Evolutionary conservation across 805 yeast species (phyloP).

Genomic region (Sugiyamaella qingdaonensis): DNA sequence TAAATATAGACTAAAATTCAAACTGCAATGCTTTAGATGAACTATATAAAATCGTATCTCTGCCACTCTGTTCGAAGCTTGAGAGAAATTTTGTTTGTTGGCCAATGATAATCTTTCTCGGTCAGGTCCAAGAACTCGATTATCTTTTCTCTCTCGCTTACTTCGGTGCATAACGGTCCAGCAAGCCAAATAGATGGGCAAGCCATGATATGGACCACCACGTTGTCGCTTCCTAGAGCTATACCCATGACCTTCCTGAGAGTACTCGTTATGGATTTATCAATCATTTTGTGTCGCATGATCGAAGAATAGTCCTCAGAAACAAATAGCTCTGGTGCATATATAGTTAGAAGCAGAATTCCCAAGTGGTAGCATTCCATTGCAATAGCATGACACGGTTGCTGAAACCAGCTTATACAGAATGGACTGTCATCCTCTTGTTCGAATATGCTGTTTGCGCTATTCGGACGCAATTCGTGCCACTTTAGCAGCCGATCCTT

Average conservation of each 20-base stretch:
- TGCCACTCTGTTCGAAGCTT: not conserved
- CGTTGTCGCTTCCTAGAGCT: not conserved
- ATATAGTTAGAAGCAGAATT: not conserved
- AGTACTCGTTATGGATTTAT: not conserved
- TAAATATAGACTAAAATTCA: not conserved
- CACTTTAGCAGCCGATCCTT: not conserved
- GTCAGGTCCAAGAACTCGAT: not conserved
- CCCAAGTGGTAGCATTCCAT: constrained; percentile 1
- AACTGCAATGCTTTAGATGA: too few relatives aligned
- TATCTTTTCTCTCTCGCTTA: not conserved
- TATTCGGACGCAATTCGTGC: not conserved
- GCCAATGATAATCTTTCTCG: not conserved
- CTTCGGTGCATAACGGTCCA: not conserved
- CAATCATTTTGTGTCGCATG: not conserved
- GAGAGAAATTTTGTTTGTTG: not conserved
- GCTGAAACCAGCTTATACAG: not conserved
- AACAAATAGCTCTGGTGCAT: not conserved
- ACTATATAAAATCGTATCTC: not conserved
- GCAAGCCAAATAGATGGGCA: constrained; percentile 1
- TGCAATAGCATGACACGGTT: not conserved
- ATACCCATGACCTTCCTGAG: not conserved
- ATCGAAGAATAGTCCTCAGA: not conserved
- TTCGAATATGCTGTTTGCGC: not conserved
- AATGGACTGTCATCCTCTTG: not conserved
- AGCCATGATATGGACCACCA: not conserved